Evolutionary conservation across 1,284 basidiomycete genomes (phyloP), one percentile per base, ranked within the genome.

Genomic region (Rhodotorula sp.): DNA sequence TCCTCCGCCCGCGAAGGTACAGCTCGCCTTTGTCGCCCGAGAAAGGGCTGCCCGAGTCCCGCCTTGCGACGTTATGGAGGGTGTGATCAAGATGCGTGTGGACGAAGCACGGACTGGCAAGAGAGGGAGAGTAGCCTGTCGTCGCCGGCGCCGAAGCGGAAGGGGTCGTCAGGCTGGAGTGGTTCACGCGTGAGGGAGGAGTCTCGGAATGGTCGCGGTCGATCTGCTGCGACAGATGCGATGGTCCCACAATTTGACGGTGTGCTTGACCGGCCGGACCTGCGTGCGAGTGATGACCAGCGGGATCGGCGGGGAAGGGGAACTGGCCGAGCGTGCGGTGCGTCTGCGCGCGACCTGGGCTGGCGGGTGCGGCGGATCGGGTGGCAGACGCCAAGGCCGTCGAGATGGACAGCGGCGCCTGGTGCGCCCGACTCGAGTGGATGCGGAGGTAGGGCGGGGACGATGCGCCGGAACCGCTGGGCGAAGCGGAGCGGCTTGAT

Each of bases 51-150:
- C 47, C 20, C 17, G 53, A 52, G 32, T 61, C 62, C 27, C 67
- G 67, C 52, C 79, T 83, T 55, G 90, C 81, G 86, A 88, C 90
- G 71, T 90, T 88, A 49, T 85, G 84, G 65, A 91, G 83, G 13
- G 88, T 88, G 13, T 90, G 87, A 79, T 91, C 89, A 64, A 93
- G 87, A 74, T 90, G 86, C 0, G 89, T 91, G 81, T 93, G 91
- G 30, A 93, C 86, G 78, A 92, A 92, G 79, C 90, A 93, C 1
- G 73, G 70, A 8, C 62, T 66, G 27, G 61, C 39, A n/a, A 70
- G 64, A 24, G 64, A 60, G n/a, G 59, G 61, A 11, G 68, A 36
- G 57, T 66, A 70, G 36, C n/a, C 22, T 19, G 68, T 57, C 36
- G 64, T 53, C 19, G 60, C 17, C 8, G 61, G 39, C 1, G 64